Percentiles rank a stretch among this genome's conserved stretches.
Conservation (phyloP, 1,284 basidiomycete species). For the Rhodotorula sp. region DNA sequence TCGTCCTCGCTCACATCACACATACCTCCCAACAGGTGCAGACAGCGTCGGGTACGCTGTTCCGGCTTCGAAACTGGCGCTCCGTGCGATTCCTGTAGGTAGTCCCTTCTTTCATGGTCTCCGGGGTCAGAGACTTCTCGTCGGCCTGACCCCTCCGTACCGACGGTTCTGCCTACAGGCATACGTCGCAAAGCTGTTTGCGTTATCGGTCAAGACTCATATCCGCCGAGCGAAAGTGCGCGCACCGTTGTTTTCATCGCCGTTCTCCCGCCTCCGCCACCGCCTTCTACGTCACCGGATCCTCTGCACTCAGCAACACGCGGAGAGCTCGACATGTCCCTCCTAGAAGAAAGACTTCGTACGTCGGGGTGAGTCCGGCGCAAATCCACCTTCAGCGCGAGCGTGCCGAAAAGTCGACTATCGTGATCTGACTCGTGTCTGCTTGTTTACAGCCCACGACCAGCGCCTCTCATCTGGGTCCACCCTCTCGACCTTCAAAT, state of each 20-base stretch:
- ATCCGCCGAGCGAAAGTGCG: not conserved
- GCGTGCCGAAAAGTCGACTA: too few species aligned
- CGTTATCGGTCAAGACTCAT: conserved; percentile 8
- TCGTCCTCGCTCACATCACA: too few species aligned
- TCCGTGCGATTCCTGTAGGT: conserved; percentile 10
- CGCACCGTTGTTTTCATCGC: conserved; percentile 8
- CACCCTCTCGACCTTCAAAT: not conserved
- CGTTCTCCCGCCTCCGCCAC: conserved; percentile 9
- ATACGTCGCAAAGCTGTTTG: not conserved
- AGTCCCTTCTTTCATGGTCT: too few species aligned
- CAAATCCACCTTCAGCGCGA: too few species aligned
- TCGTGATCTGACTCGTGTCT: too few species aligned
- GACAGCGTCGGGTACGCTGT: conserved; percentile 14
- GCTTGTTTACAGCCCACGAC: conserved; percentile 6
- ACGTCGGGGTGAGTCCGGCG: not conserved
- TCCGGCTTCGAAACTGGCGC: conserved; percentile 21
- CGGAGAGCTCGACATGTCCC: too few species aligned
- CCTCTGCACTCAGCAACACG: not conserved
- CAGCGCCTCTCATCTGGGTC: conserved; percentile 17
- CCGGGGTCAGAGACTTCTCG: not conserved
- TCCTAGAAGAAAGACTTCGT: not conserved
- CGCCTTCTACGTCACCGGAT: not conserved
- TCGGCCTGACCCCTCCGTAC: not conserved
- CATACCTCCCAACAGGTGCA: not conserved
- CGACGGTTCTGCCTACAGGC: not conserved